A percentile compares a stretch with the other conserved stretches of the same genome.
Evolutionary conservation across 257 asterid genomes (phyloP).

Genomic region (Primulina tabacum): DNA sequence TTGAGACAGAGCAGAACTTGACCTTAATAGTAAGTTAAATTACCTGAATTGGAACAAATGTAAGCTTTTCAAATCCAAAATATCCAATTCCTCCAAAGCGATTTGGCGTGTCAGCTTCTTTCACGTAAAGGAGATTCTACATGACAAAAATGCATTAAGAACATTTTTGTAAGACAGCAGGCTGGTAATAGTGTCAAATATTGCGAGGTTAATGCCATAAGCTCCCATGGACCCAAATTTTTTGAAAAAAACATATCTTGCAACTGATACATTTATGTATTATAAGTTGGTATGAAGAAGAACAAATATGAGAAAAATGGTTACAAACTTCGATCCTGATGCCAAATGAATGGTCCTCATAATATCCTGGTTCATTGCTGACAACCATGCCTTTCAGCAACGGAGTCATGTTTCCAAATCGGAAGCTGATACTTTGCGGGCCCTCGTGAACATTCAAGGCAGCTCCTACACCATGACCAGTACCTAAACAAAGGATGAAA

Average conservation of each 20-base stretch:
- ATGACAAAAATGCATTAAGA: conserved; percentile 28
- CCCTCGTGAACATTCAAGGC: conserved; percentile 98
- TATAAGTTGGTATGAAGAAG: conserved; percentile 15
- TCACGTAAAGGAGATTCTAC: conserved; percentile 87
- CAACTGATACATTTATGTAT: conserved; percentile 4
- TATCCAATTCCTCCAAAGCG: conserved; percentile 85
- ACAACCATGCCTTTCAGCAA: conserved; percentile 92
- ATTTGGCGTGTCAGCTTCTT: conserved; percentile 71
- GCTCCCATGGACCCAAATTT: not conserved
- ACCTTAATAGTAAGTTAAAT: conserved; percentile 9
- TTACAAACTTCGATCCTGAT: conserved; percentile 85
- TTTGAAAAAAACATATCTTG: not conserved
- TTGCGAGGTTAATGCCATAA: not conserved
- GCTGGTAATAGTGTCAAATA: conserved; percentile 7
- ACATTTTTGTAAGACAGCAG: conserved; percentile 6
- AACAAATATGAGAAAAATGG: conserved; percentile 8
- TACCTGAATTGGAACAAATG: conserved; percentile 96
- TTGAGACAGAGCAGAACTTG: not conserved
- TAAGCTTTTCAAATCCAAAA: conserved; percentile 89
- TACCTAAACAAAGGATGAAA: conserved; percentile 48
- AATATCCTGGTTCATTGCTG: conserved; percentile 99
- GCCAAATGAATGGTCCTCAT: conserved; percentile 94
- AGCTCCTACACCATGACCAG: conserved; percentile 99
- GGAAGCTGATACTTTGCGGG: conserved; percentile 96
- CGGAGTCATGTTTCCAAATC: conserved; percentile 92